Evolutionary conservation across 1,284 basidiomycete species (phyloP).

Genomic region (Coniophora puteana): DNA sequence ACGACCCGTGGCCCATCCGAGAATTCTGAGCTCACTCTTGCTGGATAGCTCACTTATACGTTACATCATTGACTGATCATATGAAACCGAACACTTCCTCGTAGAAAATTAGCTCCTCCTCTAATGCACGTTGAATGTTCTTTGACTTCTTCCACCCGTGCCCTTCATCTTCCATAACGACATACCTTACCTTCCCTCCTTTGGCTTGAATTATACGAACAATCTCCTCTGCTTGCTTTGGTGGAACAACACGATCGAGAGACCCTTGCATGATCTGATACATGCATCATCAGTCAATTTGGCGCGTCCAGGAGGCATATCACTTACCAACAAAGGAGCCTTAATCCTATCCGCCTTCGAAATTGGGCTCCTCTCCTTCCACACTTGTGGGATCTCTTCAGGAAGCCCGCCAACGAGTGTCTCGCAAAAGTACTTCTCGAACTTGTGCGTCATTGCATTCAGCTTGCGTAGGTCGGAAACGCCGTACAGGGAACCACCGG

Average conservation of each 20-base stretch:
- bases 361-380: constrained; percentile 43
- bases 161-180: constrained; percentile 44
- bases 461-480: constrained; percentile 42
- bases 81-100: not conserved
- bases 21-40: too few relatives aligned
- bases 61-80: too few relatives aligned
- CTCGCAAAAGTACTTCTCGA: constrained; percentile 41
- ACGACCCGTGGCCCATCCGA: too few relatives aligned
- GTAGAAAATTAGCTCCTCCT: constrained; percentile 29
- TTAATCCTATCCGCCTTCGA: constrained; percentile 42
- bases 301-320: not conserved
- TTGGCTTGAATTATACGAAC: constrained; percentile 32
- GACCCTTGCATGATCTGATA: constrained; percentile 27
- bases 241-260: constrained; percentile 39
- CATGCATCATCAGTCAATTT: not conserved
- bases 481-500: constrained; percentile 41
- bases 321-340: constrained; percentile 43
- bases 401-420: constrained; percentile 46
- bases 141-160: constrained; percentile 45
- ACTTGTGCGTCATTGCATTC: constrained; percentile 49
- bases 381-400: constrained; percentile 39
- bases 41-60: too few relatives aligned
- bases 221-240: constrained; percentile 43
- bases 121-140: constrained; percentile 37
- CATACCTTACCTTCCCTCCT: constrained; percentile 37